phyloP scores from a whole-genome alignment of 2,329 filamentous ascomycete genomes.

The Alternaria dauci region DNA sequence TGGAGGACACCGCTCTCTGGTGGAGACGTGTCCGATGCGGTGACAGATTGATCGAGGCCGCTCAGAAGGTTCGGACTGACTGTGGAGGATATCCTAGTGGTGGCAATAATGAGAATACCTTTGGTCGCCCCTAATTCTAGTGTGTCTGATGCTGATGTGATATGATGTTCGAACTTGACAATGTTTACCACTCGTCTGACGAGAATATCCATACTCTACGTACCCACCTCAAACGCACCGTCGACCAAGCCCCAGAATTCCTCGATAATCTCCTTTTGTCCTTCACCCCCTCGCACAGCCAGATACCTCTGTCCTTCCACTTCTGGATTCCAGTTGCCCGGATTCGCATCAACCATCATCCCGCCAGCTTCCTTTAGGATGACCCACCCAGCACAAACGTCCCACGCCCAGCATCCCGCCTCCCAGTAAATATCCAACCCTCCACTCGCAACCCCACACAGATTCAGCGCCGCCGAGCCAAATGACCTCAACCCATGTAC shows the following conservation, averaged over 20 bases:
- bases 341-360: constrained; percentile 75
- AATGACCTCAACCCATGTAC: constrained; percentile 76
- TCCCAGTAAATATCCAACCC: constrained; percentile 82
- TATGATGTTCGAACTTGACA: neutral
- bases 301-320: constrained; percentile 67
- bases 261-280: constrained; percentile 57
- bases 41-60: constrained; percentile 39
- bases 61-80: constrained; percentile 34
- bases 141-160: constrained; percentile 15
- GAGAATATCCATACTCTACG: constrained; percentile 14
- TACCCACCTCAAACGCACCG: constrained; percentile 56
- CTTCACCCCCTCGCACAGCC: constrained; percentile 57
- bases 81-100: constrained; percentile 35
- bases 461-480: constrained; percentile 77
- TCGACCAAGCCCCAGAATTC: constrained; percentile 59
- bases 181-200: neutral
- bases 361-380: constrained; percentile 79
- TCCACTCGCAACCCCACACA: constrained; percentile 76
- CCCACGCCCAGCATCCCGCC: constrained; percentile 85
- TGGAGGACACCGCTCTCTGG: constrained; percentile 33
- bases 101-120: constrained; percentile 41
- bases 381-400: constrained; percentile 83
- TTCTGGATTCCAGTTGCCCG: constrained; percentile 70
- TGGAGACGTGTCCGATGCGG: constrained; percentile 32
- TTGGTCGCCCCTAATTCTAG: constrained; percentile 36